Evolutionary conservation across 106 monocot genomes (phyloP).

Genomic region (Dendrobium nobile): DNA sequence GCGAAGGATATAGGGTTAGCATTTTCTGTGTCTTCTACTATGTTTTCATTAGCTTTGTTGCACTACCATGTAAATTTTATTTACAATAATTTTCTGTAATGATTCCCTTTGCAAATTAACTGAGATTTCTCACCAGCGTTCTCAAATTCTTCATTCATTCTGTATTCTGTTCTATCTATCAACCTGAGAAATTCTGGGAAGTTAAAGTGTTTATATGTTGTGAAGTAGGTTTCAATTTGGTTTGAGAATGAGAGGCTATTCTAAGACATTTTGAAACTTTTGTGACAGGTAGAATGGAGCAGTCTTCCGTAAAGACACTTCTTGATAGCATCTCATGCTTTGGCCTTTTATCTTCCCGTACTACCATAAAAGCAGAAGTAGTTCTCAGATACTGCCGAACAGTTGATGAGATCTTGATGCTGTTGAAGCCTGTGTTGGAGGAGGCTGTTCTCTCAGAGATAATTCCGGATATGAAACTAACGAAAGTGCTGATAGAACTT

Average conservation of each 20-base stretch:
- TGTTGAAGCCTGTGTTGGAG: constrained; percentile 52
- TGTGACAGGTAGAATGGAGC: constrained; percentile 46
- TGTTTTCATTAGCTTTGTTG: neutral
- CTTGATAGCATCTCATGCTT: constrained; percentile 51
- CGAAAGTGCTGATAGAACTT: constrained; percentile 41
- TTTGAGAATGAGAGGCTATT: neutral
- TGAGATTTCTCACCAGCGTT: neutral
- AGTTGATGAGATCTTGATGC: constrained; percentile 51
- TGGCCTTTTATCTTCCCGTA: constrained; percentile 37
- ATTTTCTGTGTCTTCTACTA: neutral
- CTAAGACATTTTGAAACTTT: neutral
- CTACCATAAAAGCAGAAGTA: constrained; percentile 25
- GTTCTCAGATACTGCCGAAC: constrained; percentile 56
- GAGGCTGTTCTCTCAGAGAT: constrained; percentile 24
- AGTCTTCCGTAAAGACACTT: constrained; percentile 34
- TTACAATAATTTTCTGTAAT: neutral
- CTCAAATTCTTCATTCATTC: neutral
- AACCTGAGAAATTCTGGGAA: neutral
- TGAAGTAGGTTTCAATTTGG: neutral
- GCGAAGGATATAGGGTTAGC: neutral
- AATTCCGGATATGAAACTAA: constrained; percentile 39
- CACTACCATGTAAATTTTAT: neutral
- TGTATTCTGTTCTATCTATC: neutral
- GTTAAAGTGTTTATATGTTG: neutral
- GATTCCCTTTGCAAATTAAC: neutral